Base-by-base conservation (phyloP, 805 yeast genomes). In the Metschnikowia henanensis region DNA sequence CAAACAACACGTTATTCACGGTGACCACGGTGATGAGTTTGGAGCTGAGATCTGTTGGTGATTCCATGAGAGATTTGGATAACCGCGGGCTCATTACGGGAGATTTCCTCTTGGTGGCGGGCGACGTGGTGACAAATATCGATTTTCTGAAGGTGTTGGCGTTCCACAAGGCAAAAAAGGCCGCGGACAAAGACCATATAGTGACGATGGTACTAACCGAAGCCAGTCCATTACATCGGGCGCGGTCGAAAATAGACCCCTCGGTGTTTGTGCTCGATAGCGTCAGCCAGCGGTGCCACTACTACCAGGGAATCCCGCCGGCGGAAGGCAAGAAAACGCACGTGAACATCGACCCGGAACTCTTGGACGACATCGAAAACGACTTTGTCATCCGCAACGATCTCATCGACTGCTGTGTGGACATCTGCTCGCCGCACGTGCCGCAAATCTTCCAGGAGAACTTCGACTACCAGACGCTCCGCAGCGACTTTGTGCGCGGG, bases 401-500 rank as follows among this genome's bases (percentile, higher is more conserved):
- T 64, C 77, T 94, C 51, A 91, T 94, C 46, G 99, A 94, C 69
- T 94, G 99, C 63, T 94, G 87, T 61, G 90, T 94, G 43, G 99
- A 94, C 66, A 89, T 94, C 48, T 94, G 99, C 65, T 77, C 97
- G 6, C 89, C 95, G 2, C 89, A 84, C 52, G 97, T 94, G 9
- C 97, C 97, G 1, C 94, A 95, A 13, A 84, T 92, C 48, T 94
- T 92, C 69, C 95, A 89, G 57, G 99, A 94, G 59, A 92, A 94
- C 64, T 94, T 94, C 57, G 99, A 94, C 68, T 94, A 91, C 63
- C 97, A 92, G 64, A 72, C 79, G 40, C 71, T 92, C 50, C 78
- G 99, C 63, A 73, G 78, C 28, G 98, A 94, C 66, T 94, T 92
- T 59, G 87, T 92, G 23, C 84, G 80, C 55, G 97, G 98, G 42